A percentile compares a stretch with the other conserved stretches of the same genome.
phyloP scores from a whole-genome alignment of 495 filamentous ascomycete species.

The Aspergillus kassunensis region DNA sequence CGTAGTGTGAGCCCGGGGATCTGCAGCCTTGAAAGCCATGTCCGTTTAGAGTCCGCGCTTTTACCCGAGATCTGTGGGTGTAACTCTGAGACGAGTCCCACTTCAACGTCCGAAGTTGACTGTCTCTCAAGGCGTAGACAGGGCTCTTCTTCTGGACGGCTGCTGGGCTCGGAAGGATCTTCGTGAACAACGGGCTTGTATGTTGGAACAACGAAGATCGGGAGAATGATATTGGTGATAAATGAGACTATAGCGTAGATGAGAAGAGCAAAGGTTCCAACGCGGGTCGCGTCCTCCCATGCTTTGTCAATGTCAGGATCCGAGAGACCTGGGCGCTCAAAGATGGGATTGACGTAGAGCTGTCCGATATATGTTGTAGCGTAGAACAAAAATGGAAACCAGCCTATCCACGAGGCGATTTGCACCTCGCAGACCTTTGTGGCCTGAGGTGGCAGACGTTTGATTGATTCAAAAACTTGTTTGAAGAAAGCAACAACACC shows the following conservation, averaged over 20 bases:
- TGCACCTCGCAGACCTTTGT: constrained; percentile 80
- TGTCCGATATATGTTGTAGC: constrained; percentile 88
- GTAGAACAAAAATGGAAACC: constrained; percentile 95
- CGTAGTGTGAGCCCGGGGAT: constrained; percentile 80
- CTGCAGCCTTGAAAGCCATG: constrained; percentile 53
- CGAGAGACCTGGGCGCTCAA: constrained; percentile 73
- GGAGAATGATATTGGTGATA: constrained; percentile 71
- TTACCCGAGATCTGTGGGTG: constrained; percentile 18
- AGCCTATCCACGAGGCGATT: constrained; percentile 87
- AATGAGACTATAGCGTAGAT: constrained; percentile 82
- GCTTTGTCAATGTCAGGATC: constrained; percentile 66
- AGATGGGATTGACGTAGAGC: constrained; percentile 77
- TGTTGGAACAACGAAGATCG: constrained; percentile 74
- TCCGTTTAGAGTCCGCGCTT: constrained; percentile 17
- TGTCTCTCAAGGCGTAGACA: constrained; percentile 17
- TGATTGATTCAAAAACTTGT: constrained; percentile 70
- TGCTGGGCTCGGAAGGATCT: constrained; percentile 2
- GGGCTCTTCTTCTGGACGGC: constrained; percentile 20
- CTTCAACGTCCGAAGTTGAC: constrained; percentile 30
- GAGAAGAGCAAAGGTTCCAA: constrained; percentile 81
- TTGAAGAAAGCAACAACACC: constrained; percentile 77
- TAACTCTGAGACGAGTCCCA: constrained; percentile 27
- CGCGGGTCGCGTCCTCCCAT: constrained; percentile 77
- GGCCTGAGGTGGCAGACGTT: constrained; percentile 72
- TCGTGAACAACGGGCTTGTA: constrained; percentile 37